A percentile compares a stretch with the other conserved stretches of the same genome.
Evolutionary conservation across 2,329 filamentous ascomycete genomes (phyloP).

Genomic region (Aspergillus novofumigatus): DNA sequence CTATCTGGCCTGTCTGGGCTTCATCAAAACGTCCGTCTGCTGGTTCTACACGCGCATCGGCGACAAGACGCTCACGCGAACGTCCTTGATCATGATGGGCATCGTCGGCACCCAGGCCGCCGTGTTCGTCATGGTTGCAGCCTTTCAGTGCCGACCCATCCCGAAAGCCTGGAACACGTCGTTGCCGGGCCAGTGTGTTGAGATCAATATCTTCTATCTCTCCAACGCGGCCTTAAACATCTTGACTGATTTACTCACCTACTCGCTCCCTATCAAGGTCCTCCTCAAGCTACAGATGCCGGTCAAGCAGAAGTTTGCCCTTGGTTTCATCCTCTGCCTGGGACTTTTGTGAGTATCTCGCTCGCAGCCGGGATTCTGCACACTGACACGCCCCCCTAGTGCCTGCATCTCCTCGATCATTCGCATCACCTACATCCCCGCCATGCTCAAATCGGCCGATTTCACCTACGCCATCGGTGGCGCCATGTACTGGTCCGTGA

Average conservation of each 20-base stretch:
- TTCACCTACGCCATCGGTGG: constrained; percentile 35
- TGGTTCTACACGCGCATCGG: constrained; percentile 45
- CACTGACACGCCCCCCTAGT: constrained; percentile 20
- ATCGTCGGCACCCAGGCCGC: constrained; percentile 40
- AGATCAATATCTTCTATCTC: constrained; percentile 49
- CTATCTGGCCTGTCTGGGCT: constrained; percentile 45
- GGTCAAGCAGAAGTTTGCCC: constrained; percentile 43
- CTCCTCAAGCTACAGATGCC: constrained; percentile 47
- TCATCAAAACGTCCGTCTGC: constrained; percentile 48
- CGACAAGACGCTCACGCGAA: constrained; percentile 32
- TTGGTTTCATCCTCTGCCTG: constrained; percentile 48
- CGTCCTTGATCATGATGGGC: constrained; percentile 38
- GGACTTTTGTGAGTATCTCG: constrained; percentile 42
- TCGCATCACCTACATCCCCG: constrained; percentile 44
- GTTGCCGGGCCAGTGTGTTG: constrained; percentile 40
- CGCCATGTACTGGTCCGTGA: constrained; percentile 45
- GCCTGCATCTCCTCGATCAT: constrained; percentile 47
- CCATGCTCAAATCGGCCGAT: constrained; percentile 37
- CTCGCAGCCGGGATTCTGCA: no score
- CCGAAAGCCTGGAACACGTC: constrained; percentile 37
- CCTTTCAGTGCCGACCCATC: constrained; percentile 44
- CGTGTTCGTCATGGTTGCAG: constrained; percentile 40
- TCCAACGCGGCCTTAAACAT: constrained; percentile 58
- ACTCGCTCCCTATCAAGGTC: constrained; percentile 49
- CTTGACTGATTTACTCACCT: constrained; percentile 55